Evolutionary conservation across 345 rosid genomes (phyloP).

Genomic region (Linum usitatissimum): DNA sequence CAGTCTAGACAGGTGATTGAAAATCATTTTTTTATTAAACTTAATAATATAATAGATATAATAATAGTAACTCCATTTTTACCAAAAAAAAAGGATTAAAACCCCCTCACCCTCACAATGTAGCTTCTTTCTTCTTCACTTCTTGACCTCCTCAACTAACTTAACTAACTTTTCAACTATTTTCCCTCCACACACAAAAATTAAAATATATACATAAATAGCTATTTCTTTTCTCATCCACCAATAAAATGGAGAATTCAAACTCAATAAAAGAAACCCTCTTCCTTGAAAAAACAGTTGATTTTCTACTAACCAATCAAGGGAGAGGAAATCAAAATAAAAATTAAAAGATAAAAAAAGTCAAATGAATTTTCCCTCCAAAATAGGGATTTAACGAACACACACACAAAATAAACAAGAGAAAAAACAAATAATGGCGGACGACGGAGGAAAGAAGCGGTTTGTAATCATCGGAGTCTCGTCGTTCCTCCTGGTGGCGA

Average conservation of each 20-base stretch:
- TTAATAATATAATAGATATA: too few species aligned
- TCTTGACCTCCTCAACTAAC: neutral
- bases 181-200: neutral
- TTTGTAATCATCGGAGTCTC: slow-evolving; percentile 28
- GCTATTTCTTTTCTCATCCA: neutral
- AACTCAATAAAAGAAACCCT: neutral
- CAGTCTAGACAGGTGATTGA: too few species aligned
- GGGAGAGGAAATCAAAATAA: neutral
- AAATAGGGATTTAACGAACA: neutral
- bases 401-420: neutral
- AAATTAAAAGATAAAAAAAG: neutral
- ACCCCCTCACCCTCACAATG: too few species aligned
- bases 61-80: neutral
- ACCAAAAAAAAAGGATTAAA: neutral
- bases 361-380: neutral
- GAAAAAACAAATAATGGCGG: neutral
- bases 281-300: neutral
- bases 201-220: too few species aligned
- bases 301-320: neutral
- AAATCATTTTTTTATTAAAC: neutral
- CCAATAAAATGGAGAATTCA: neutral
- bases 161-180: neutral
- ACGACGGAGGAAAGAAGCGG: slow-evolving; percentile 26
- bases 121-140: neutral
- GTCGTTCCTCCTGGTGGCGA: slow-evolving; percentile 34